Evolutionary conservation across 2,329 filamentous ascomycete species (phyloP).

Genomic region (Fusarium setosum): DNA sequence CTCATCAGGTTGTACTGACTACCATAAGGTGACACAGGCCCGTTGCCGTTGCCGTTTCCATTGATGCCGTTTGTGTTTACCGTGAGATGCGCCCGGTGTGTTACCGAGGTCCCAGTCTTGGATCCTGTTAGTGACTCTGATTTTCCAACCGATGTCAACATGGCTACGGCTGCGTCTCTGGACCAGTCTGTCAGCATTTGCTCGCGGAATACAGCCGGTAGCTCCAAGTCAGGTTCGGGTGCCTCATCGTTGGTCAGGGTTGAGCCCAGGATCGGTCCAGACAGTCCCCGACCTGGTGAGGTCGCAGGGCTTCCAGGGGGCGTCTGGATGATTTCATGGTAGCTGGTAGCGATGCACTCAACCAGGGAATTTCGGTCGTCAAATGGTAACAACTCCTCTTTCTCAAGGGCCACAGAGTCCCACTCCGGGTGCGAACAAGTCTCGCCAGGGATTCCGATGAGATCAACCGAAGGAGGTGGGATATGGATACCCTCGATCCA

Average conservation of each 20-base stretch:
- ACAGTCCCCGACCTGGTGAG: constrained; percentile 74
- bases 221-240: constrained; percentile 58
- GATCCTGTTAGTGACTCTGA: constrained; percentile 83
- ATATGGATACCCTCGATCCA: constrained; percentile 83
- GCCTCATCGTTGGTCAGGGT: constrained; percentile 54
- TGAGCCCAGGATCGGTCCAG: constrained; percentile 69
- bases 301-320: constrained; percentile 76
- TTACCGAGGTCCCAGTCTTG: constrained; percentile 69
- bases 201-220: constrained; percentile 76
- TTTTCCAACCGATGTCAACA: constrained; percentile 75
- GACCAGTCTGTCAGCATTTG: constrained; percentile 86
- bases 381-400: constrained; percentile 77
- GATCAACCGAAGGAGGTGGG: constrained; percentile 73
- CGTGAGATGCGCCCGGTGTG: constrained; percentile 66
- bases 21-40: constrained; percentile 58
- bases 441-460: constrained; percentile 66
- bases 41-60: constrained; percentile 49
- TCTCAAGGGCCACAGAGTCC: constrained; percentile 66
- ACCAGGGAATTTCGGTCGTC: constrained; percentile 79
- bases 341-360: constrained; percentile 78
- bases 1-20: constrained; percentile 62
- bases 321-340: constrained; percentile 70
- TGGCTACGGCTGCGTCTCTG: constrained; percentile 76
- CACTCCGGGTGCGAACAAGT: constrained; percentile 57
- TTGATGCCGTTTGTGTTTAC: constrained; percentile 60